A percentile compares a stretch with the other conserved stretches of the same genome.
phyloP scores from a whole-genome alignment of 768 basidiomycete species.

The Suillus lakei region DNA sequence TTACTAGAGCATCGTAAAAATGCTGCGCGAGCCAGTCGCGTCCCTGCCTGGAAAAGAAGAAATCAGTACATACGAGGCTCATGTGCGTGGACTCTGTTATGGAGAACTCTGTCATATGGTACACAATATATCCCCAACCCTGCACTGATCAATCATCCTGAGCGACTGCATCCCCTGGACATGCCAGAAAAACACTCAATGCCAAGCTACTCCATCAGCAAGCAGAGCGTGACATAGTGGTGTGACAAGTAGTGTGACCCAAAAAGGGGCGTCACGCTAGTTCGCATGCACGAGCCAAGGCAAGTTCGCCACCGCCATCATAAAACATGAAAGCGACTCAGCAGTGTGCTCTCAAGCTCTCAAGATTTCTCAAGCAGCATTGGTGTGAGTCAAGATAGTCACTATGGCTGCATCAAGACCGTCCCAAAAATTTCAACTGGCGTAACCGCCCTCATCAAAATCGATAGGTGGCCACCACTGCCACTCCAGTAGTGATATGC shows the following conservation, averaged over 20 bases:
- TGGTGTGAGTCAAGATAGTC: slow-evolving; percentile 34
- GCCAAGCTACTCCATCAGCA: background rate
- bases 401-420: slow-evolving; percentile 17
- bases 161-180: background rate
- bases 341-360: slow-evolving; percentile 28
- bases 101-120: background rate
- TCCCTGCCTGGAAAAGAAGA: background rate
- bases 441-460: slow-evolving; percentile 9
- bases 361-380: slow-evolving; percentile 24
- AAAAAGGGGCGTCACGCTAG: slow-evolving; percentile 34
- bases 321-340: slow-evolving; percentile 27
- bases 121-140: background rate
- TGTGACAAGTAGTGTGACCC: slow-evolving; percentile 28
- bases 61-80: background rate
- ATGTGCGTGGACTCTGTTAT: background rate
- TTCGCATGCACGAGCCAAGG: slow-evolving; percentile 20
- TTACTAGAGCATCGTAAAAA: background rate
- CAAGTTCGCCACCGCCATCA: slow-evolving; percentile 36
- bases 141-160: slow-evolving; percentile 3
- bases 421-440: slow-evolving; percentile 12
- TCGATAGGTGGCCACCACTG: slow-evolving; percentile 6
- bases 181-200: background rate
- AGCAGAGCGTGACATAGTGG: slow-evolving; percentile 12
- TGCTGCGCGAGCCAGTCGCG: background rate
- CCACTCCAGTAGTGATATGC: slow-evolving; percentile 20